Percentiles rank a stretch among this genome's conserved stretches.
phyloP scores from a whole-genome alignment of 352 stramenopile genomes.

The Blastocystis sp. region DNA sequence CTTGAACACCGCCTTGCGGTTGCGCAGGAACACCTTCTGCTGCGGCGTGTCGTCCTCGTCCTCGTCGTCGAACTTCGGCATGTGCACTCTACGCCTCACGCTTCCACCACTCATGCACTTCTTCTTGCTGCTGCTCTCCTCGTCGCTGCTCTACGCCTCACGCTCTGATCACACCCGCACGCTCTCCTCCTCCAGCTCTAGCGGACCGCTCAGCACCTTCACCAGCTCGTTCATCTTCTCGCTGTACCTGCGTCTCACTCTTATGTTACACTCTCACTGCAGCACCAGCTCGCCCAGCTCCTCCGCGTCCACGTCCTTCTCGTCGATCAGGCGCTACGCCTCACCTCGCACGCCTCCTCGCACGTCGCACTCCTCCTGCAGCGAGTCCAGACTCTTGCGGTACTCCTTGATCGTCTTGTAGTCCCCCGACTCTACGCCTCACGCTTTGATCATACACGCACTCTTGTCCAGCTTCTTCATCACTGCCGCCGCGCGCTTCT shows the following conservation, averaged over 20 bases:
- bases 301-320: slow-evolving; percentile 48
- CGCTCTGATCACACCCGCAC: not conserved
- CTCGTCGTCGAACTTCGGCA: slow-evolving; percentile 63
- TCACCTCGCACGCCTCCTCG: not conserved
- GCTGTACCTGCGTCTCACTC: not conserved
- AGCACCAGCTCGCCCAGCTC: slow-evolving; percentile 54
- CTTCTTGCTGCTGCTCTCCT: not conserved
- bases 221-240: slow-evolving; percentile 46
- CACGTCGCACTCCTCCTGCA: slow-evolving; percentile 59
- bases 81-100: slow-evolving; percentile 14
- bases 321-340: slow-evolving; percentile 34
- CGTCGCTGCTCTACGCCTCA: slow-evolving; percentile 49
- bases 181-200: not conserved
- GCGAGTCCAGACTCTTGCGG: slow-evolving; percentile 29
- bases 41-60: slow-evolving; percentile 37
- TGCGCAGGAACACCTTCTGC: not conserved
- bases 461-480: slow-evolving; percentile 62
- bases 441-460: not conserved
- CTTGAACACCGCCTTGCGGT: slow-evolving; percentile 60
- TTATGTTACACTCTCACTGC: not conserved
- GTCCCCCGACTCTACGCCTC: slow-evolving; percentile 12
- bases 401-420: slow-evolving; percentile 26
- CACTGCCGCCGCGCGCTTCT: slow-evolving; percentile 10
- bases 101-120: not conserved
- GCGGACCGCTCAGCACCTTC: slow-evolving; percentile 5